Conservation (phyloP, 495 filamentous ascomycete genomes). For the Rhizodiscina lignyota region DNA sequence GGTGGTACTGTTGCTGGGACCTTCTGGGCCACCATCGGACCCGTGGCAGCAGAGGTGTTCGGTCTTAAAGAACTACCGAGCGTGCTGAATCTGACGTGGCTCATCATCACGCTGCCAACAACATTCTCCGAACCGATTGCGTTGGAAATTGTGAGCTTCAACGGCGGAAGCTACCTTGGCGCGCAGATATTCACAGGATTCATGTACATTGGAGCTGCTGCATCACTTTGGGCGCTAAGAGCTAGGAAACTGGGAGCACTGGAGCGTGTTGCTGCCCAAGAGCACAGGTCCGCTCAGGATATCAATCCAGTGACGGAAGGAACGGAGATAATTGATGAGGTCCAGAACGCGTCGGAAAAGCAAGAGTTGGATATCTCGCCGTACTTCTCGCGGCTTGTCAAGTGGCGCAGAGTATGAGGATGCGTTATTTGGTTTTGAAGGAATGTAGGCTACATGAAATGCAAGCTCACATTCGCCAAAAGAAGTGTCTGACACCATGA, state of each 20-base stretch:
- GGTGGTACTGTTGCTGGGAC: slow-evolving; percentile 55
- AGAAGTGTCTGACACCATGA: too few relatives aligned
- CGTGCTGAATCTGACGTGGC: slow-evolving; percentile 60
- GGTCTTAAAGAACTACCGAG: slow-evolving; percentile 56
- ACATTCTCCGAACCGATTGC: slow-evolving; percentile 64
- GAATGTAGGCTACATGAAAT: too few relatives aligned
- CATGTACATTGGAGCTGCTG: slow-evolving; percentile 43
- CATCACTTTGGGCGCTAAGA: slow-evolving; percentile 35
- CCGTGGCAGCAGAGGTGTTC: slow-evolving; percentile 64
- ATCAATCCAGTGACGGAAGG: too few relatives aligned
- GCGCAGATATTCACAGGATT: slow-evolving; percentile 52
- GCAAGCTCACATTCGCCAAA: too few relatives aligned
- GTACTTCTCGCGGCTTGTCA: too few relatives aligned
- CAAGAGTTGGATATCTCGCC: too few relatives aligned
- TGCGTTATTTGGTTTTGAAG: too few relatives aligned
- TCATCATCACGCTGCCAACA: slow-evolving; percentile 51
- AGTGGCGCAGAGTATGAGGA: too few relatives aligned
- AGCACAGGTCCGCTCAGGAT: too few relatives aligned
- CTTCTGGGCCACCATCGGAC: slow-evolving; percentile 57
- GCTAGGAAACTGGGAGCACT: slow-evolving; percentile 45
- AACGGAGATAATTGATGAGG: too few relatives aligned
- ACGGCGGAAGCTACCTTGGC: slow-evolving; percentile 33
- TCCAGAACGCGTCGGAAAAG: too few relatives aligned
- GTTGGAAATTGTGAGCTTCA: slow-evolving; percentile 40
- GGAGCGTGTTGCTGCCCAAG: too few relatives aligned